Conservation (phyloP, 345 rosid species). For the Bruguiera gymnorhiza region DNA sequence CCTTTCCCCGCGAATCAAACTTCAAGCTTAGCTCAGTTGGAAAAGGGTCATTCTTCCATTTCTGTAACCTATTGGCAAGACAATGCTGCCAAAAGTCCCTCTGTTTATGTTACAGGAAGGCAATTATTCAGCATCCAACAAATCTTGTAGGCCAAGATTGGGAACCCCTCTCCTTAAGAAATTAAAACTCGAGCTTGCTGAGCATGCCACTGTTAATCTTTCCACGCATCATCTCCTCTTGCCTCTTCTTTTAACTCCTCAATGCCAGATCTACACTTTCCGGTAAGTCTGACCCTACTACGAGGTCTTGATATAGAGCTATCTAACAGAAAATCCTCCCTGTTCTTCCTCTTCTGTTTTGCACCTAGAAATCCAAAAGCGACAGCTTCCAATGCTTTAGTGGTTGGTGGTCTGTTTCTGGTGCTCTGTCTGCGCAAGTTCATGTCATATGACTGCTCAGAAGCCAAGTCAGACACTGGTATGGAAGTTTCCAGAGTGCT, state of each 20-base stretch:
- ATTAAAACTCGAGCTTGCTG: conserved; percentile 2
- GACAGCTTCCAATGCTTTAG: conserved; percentile 60
- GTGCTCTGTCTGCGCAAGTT: conserved; percentile 48
- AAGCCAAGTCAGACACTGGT: conserved; percentile 3
- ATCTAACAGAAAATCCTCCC: conserved; percentile 28
- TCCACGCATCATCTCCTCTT: conserved; percentile 1
- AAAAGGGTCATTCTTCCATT: too few species aligned
- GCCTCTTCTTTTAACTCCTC: conserved; percentile 15
- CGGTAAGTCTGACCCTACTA: conserved; percentile 12
- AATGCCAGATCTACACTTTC: conserved; percentile 5
- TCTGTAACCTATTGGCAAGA: too few species aligned
- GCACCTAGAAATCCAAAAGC: conserved; percentile 48
- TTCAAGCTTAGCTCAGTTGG: too few species aligned
- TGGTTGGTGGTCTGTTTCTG: conserved; percentile 50
- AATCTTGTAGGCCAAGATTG: background rate
- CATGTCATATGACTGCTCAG: conserved; percentile 24
- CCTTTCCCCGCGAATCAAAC: too few species aligned
- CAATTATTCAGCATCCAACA: conserved; percentile 1
- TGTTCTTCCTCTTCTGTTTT: conserved; percentile 42
- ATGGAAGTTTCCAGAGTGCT: background rate
- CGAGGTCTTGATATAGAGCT: conserved; percentile 33
- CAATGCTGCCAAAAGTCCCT: too few species aligned
- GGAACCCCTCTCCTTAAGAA: background rate
- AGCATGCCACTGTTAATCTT: conserved; percentile 12
- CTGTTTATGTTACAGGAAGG: too few species aligned